Conservation (phyloP, 805 yeast species). For the Ogataea thermomethanolica region DNA sequence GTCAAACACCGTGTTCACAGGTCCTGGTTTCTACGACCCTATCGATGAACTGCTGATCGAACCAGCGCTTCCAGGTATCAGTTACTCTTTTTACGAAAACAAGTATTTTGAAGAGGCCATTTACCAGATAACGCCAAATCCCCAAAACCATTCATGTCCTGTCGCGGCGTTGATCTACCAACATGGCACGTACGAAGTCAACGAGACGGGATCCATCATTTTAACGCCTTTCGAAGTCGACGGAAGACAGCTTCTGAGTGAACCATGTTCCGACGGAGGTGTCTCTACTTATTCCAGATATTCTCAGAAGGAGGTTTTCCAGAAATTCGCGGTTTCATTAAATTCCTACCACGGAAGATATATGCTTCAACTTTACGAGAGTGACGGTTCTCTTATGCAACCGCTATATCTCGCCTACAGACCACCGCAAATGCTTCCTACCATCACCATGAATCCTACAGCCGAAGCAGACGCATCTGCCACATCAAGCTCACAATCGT, state of each 20-base stretch:
- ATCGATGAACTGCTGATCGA: slow-evolving; percentile 91
- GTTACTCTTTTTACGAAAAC: slow-evolving; percentile 89
- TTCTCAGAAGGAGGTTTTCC: slow-evolving; percentile 59
- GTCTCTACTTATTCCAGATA: slow-evolving; percentile 68
- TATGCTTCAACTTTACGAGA: slow-evolving; percentile 68
- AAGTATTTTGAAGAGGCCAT: slow-evolving; percentile 89
- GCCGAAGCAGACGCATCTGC: slow-evolving; percentile 27
- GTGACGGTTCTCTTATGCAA: slow-evolving; percentile 75
- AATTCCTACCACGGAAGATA: slow-evolving; percentile 84
- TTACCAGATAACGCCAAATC: slow-evolving; percentile 71
- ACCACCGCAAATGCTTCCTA: slow-evolving; percentile 97
- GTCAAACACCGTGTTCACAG: slow-evolving; percentile 91
- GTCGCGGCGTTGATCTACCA: slow-evolving; percentile 79
- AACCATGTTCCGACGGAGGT: slow-evolving; percentile 73
- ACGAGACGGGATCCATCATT: slow-evolving; percentile 61
- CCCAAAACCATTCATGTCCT: slow-evolving; percentile 77
- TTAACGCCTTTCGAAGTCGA: slow-evolving; percentile 79
- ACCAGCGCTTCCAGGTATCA: slow-evolving; percentile 93
- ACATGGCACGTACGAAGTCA: slow-evolving; percentile 76
- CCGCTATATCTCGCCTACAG: slow-evolving; percentile 89
- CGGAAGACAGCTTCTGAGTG: slow-evolving; percentile 86
- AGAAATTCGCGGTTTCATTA: slow-evolving; percentile 54
- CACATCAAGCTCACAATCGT: slow-evolving; percentile 31
- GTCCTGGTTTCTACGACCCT: slow-evolving; percentile 95
- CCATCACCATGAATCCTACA: slow-evolving; percentile 86